Percentiles rank a stretch among this genome's conserved stretches.
Conservation (phyloP, 805 yeast species). For the Candida piceae region DNA sequence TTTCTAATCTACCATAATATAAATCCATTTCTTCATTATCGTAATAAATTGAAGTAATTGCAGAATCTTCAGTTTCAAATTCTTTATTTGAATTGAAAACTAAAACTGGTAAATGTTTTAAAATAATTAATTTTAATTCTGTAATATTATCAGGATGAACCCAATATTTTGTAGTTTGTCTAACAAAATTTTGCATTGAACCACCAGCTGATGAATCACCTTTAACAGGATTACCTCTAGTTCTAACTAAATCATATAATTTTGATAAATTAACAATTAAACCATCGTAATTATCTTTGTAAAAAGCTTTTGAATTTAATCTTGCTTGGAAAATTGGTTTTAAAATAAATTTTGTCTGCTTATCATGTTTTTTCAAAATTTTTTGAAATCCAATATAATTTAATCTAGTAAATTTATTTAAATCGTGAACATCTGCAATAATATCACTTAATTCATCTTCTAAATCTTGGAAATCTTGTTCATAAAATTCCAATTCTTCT, state of each 20-base stretch:
- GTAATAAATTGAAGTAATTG: conserved; percentile 94
- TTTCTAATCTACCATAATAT: conserved; percentile 89
- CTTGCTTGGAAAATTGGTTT: conserved; percentile 93
- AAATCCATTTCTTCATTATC: conserved; percentile 87
- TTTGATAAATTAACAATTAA: conserved; percentile 85
- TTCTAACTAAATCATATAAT: conserved; percentile 86
- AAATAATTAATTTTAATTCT: conserved; percentile 84
- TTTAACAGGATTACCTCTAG: conserved; percentile 89
- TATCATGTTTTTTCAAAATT: conserved; percentile 94
- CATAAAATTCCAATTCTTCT: conserved; percentile 35
- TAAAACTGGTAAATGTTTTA: conserved; percentile 93
- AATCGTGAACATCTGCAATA: conserved; percentile 95
- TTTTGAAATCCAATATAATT: conserved; percentile 97
- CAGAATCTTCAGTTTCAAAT: conserved; percentile 89
- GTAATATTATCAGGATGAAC: conserved; percentile 98
- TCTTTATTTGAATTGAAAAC: conserved; percentile 97
- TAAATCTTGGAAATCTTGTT: conserved; percentile 65
- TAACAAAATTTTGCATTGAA: conserved; percentile 92
- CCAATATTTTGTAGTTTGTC: conserved; percentile 99
- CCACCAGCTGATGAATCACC: conserved; percentile 99
- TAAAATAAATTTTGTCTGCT: conserved; percentile 71
- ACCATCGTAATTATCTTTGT: conserved; percentile 88
- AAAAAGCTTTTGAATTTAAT: conserved; percentile 90
- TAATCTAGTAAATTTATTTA: conserved; percentile 87
- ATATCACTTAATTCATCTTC: conserved; percentile 79